Percentiles rank a stretch among this genome's conserved stretches.
These are phyloP conservation scores for Saksenaea oblongispora DNA, from an alignment of 371 early-diverging fungal genomes.

Conservation along the genomic window DNA sequence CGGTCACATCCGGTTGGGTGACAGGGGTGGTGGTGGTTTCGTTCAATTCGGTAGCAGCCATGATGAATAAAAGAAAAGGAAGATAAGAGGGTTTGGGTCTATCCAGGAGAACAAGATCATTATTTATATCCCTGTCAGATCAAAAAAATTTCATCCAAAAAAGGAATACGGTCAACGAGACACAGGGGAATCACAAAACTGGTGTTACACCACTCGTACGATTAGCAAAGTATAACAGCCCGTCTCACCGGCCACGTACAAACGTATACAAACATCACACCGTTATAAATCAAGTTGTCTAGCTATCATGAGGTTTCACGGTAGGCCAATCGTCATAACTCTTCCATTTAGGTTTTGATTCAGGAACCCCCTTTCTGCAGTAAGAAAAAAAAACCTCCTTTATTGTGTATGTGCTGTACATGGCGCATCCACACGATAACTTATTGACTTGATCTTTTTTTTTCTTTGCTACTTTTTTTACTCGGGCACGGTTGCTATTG, in stretches of 20 bases:
- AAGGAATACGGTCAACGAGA: slow-evolving; percentile 1
- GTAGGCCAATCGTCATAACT: neutral
- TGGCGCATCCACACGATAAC: neutral
- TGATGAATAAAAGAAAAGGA: neutral
- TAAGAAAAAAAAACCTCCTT: too few relatives aligned
- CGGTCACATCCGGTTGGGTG: slow-evolving; percentile 1
- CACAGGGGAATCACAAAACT: neutral
- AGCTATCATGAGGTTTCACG: neutral
- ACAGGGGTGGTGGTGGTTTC: neutral
- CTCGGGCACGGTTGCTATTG: neutral
- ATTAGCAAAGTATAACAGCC: neutral
- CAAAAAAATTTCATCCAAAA: neutral
- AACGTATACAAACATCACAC: neutral
- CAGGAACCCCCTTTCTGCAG: too few relatives aligned
- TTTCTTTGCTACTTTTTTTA: neutral
- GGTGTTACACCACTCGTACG: slow-evolving; percentile 3
- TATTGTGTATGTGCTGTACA: neutral
- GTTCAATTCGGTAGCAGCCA: neutral
- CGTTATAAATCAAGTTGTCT: neutral
- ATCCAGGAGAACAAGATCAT: slow-evolving; percentile 2
- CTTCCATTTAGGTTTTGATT: neutral
- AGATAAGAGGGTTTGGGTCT: neutral
- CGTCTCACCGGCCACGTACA: neutral
- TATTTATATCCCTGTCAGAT: slow-evolving; percentile 6
- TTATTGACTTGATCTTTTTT: neutral